Base-by-base conservation (phyloP, 768 basidiomycete genomes). In the Boletus sp. region DNA sequence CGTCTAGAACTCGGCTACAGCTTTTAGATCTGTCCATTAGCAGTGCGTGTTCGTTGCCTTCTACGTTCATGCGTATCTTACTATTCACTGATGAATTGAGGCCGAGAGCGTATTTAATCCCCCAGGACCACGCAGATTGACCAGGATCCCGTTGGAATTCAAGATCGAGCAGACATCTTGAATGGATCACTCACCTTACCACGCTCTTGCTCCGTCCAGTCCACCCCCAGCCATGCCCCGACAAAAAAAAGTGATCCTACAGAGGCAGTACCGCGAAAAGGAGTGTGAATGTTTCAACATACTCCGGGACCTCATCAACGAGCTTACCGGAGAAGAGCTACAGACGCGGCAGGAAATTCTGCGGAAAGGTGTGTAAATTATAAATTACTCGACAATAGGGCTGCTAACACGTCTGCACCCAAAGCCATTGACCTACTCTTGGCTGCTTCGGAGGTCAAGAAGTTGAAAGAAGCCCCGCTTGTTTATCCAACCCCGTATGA, bases 291-390 rank as follows among this genome's bases (percentile, higher is more conserved):
- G 53, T 20, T 65, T 70, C 51, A 49, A 52, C n/a, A 24, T 28
- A 4, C 69, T 70, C 30, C 63, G 65, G 15, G 45, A 41, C 3
- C 48, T 55, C 48, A 62, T 71, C 46, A 49, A 35, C 4, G 52
- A 66, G 1, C 59, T 69, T 14, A 67, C 64, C 0, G 59, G 61
- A 1, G 53, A 58, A 28, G 59, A 52, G 18, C 51, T 37, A 0
- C 57, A 51, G 8, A 67, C 59, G 2, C 62, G 70, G 10, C 52
- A 67, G 5, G 69, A 71, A 15, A 59, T 57, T 32, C 52, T 71
- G 9, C 59, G 20, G 24, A 62, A 55, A 63, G 65, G 69, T 65
- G 14, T 53, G 48, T 48, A 40, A 11, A 32, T 17, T 1, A 8
- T 8, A 29, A 46, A 2, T 10, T 14, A 7, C 17, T 28, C 32